Evolutionary conservation across 345 rosid genomes (phyloP).

Genomic region (Citrus glauca): DNA sequence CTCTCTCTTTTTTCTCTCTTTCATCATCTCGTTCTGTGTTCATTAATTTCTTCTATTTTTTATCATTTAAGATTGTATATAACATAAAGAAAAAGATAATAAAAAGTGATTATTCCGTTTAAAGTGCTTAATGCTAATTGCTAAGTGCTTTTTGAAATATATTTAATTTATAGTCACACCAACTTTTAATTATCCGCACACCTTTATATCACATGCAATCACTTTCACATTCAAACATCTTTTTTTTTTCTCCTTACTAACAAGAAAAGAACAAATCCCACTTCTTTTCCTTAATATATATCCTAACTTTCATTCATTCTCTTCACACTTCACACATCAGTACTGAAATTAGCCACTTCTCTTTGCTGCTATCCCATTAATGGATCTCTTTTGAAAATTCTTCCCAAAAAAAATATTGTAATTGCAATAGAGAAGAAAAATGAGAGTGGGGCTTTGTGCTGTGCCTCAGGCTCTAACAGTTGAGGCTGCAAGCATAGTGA

Average conservation of each 20-base stretch:
- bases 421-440: slow-evolving; percentile 5
- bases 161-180: slow-evolving; percentile 14
- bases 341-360: not conserved
- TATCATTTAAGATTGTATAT: slow-evolving; percentile 9
- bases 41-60: not conserved
- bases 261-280: slow-evolving; percentile 63
- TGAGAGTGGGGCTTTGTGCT: slow-evolving; percentile 62
- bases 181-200: slow-evolving; percentile 32
- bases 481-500: slow-evolving; percentile 54
- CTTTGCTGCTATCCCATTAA: not conserved
- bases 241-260: slow-evolving; percentile 38
- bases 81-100: not conserved
- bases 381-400: not conserved
- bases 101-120: slow-evolving; percentile 39
- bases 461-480: slow-evolving; percentile 55
- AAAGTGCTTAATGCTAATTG: slow-evolving; percentile 24
- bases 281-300: slow-evolving; percentile 6
- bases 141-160: slow-evolving; percentile 8
- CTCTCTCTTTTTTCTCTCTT: not conserved
- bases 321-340: not conserved
- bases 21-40: slow-evolving; percentile 15
- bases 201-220: slow-evolving; percentile 54
- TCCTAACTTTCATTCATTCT: not conserved
- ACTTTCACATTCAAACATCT: slow-evolving; percentile 44
- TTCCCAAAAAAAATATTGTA: no score